These are phyloP conservation scores for Penicillium taxi DNA, from an alignment of 495 filamentous ascomycete species.

Conservation along the genomic window DNA sequence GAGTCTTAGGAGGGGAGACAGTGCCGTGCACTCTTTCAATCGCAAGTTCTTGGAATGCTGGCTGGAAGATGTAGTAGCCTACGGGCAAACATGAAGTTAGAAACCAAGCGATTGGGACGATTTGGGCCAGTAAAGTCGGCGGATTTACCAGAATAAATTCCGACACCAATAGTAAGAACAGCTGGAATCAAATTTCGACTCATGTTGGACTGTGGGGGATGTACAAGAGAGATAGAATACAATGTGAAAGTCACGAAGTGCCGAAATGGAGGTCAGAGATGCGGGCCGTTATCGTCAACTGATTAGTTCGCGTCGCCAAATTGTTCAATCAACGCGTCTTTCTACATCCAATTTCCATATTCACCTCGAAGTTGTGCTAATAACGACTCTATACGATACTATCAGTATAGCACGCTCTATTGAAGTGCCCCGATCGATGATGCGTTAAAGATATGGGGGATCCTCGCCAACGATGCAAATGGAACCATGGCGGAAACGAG, in stretches of 20 bases:
- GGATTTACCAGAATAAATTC: constrained; percentile 31
- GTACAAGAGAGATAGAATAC: background rate
- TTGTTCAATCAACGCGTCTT: constrained; percentile 31
- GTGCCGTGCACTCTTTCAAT: constrained; percentile 10
- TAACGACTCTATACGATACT: background rate
- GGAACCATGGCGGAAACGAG: constrained; percentile 55
- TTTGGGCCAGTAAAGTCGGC: background rate
- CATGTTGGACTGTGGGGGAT: constrained; percentile 16
- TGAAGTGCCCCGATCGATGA: constrained; percentile 16
- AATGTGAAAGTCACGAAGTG: constrained; percentile 1
- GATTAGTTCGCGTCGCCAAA: constrained; percentile 15
- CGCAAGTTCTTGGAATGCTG: constrained; percentile 19
- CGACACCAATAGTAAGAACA: constrained; percentile 32
- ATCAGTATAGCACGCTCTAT: background rate
- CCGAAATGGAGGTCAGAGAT: constrained; percentile 11
- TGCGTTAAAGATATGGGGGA: constrained; percentile 34
- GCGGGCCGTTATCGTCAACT: constrained; percentile 14
- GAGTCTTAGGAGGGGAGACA: background rate
- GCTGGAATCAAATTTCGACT: constrained; percentile 37
- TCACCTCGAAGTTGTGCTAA: background rate
- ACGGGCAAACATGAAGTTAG: constrained; percentile 15
- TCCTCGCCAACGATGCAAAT: constrained; percentile 39
- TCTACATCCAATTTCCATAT: background rate
- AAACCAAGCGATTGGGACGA: background rate
- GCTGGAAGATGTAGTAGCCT: constrained; percentile 30